A percentile compares a stretch with the other conserved stretches of the same genome.
Evolutionary conservation across 768 basidiomycete species (phyloP).

Genomic region (Boletus coccyginus): DNA sequence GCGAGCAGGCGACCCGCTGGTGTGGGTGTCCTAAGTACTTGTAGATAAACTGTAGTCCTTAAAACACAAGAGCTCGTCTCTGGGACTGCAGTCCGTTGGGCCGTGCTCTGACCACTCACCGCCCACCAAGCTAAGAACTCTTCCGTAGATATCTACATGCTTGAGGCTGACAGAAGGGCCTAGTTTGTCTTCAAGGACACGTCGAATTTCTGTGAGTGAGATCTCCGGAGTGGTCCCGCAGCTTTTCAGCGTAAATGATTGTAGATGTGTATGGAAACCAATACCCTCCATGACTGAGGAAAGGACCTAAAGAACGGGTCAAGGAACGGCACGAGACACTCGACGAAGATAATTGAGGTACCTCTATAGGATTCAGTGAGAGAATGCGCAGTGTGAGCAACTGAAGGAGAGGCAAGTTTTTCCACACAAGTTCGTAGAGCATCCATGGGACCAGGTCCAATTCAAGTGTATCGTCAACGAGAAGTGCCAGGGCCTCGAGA

Average conservation of each 20-base stretch:
- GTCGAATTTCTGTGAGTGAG: not conserved
- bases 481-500: constrained; percentile 1
- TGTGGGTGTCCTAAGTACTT: constrained; percentile 15
- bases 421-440: constrained; percentile 1
- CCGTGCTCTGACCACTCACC: not conserved
- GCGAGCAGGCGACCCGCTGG: constrained; percentile 44
- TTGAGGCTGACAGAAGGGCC: not conserved
- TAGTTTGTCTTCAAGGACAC: not conserved
- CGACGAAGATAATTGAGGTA: not conserved
- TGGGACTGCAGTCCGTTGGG: not conserved
- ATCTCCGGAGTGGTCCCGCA: not conserved
- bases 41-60: too few species aligned
- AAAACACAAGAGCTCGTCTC: not conserved
- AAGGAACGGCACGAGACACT: not conserved
- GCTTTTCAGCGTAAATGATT: not conserved
- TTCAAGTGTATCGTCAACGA: not conserved
- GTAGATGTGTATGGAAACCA: not conserved
- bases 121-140: not conserved
- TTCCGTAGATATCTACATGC: not conserved
- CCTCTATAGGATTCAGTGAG: not conserved
- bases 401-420: constrained; percentile 1
- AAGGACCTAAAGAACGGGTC: not conserved
- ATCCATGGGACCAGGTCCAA: not conserved
- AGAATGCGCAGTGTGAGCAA: not conserved
- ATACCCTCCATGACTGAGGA: not conserved